phyloP scores from a whole-genome alignment of 1,139 yeast genomes.

The Debaryomycetaceae sp. region DNA sequence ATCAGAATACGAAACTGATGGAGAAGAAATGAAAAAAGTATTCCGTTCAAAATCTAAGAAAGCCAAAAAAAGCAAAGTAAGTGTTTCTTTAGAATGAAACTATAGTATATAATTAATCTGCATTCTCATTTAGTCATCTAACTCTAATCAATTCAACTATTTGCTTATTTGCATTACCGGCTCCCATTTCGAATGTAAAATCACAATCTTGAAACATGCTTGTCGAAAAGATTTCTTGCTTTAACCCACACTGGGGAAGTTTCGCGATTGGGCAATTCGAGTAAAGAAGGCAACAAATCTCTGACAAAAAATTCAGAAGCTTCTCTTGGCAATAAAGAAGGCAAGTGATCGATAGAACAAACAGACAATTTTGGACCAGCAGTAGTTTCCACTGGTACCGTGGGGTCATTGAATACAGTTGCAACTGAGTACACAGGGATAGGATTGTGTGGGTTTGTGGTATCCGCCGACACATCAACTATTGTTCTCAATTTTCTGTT shows the following conservation, averaged over 20 bases:
- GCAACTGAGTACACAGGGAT: constrained; percentile 89
- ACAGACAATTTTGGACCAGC: constrained; percentile 86
- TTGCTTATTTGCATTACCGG: too few species aligned
- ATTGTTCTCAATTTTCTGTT: constrained; percentile 82
- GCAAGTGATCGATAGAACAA: constrained; percentile 95
- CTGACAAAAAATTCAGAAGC: constrained; percentile 86
- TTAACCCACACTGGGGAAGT: constrained; percentile 87
- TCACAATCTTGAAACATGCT: constrained; percentile 67
- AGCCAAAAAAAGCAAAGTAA: constrained; percentile 44
- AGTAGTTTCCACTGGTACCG: constrained; percentile 74
- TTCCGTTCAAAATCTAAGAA: constrained; percentile 43
- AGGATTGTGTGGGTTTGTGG: constrained; percentile 97
- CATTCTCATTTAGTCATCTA: not conserved
- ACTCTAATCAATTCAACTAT: not conserved
- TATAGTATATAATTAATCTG: not conserved
- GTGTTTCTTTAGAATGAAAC: constrained; percentile 51
- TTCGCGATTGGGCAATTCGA: constrained; percentile 76
- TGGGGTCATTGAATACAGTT: constrained; percentile 87
- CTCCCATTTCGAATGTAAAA: not conserved
- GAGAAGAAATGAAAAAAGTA: constrained; percentile 49
- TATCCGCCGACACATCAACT: constrained; percentile 97
- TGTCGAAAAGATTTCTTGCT: constrained; percentile 78
- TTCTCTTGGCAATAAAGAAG: constrained; percentile 93
- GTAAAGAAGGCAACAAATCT: constrained; percentile 84
- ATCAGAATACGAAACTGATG: constrained; percentile 66